Evolutionary conservation across 2,329 filamentous ascomycete species (phyloP), one percentile per base, ranked within the genome.

Genomic region (Penicillium sp.): DNA sequence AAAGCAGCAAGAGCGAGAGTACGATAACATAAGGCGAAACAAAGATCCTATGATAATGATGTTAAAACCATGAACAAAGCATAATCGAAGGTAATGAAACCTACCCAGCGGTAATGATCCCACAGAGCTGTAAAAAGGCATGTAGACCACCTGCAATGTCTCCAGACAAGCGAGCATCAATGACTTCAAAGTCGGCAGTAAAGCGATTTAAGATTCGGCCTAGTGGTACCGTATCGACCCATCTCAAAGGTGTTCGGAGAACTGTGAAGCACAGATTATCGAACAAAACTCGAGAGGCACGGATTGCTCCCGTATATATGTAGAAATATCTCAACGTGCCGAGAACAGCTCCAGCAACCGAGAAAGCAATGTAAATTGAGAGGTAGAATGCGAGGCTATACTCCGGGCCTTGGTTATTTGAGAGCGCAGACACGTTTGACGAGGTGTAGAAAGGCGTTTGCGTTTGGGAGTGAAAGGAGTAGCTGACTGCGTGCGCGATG

Each of bases 191-290:
- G 71, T 93, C 89, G 3, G 86, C 79, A 0, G 88, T 90, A 68
- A 92, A 90, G 1, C 89, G 81, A 71, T 93, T 93, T 20, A 92
- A 76, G 38, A 92, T 83, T 47, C 89, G 83, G 2, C 89, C 89
- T 1, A 91, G 77, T 0, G 90, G 90, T 0, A 91, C 86, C 0
- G 89, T 92, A 66, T 93, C 89, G 38, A 93, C 79, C 87, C 88
- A 91, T 59, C 88, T 79, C n/a, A 92, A 77, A 1, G 88, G 89
- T 5, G 89, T 85, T 18, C 87, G 82, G 3, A 93, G 77, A 11
- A 93, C 80, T 0, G 83, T 79, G 62, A 83, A 84, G 45, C 86
- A 83, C 60, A 91, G 81, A 52, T 81, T 81, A 21, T 83, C 79
- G 61, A 91, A 93, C 3, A 92, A 77, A 46, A 74, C 74, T 40